Base-by-base conservation (phyloP, 768 basidiomycete species). In the Amanita pallidorosea region DNA sequence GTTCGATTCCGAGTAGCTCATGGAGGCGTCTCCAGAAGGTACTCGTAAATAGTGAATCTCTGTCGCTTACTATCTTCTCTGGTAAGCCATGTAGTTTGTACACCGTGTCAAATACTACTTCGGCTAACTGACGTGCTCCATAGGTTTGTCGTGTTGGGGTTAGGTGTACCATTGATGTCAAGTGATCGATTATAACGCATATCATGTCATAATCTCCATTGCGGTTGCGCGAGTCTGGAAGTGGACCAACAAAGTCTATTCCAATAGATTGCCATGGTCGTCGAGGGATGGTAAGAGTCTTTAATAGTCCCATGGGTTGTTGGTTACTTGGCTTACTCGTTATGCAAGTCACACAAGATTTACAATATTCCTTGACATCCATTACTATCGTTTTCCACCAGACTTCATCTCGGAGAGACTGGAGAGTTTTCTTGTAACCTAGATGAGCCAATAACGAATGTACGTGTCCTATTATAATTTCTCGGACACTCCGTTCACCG, bases 81-180 rank as follows among this genome's bases (percentile, higher is more conserved):
- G 70, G 73, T 1, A 75, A 47, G 0, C 73, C 72, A 50, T 74
- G 71, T 0, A 58, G 65, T n/a, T n/a, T n/a, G n/a, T n/a, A n/a
- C n/a, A n/a, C n/a, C n/a, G n/a, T n/a, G n/a, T n/a, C n/a, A n/a
- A n/a, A n/a, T n/a, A n/a, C n/a, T n/a, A n/a, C n/a, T n/a, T n/a
- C n/a, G n/a, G n/a, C n/a, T n/a, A n/a, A n/a, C n/a, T n/a, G n/a
- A n/a, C n/a, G n/a, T n/a, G n/a, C n/a, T n/a, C n/a, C n/a, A n/a
- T n/a, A n/a, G n/a, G n/a, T n/a, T n/a, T n/a, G n/a, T n/a, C n/a
- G n/a, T n/a, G n/a, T n/a, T n/a, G n/a, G 64, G 1, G 69, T 53
- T 6, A 70, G 6, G 50, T 58, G 60, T 1, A 62, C 55, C 57
- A 59, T 58, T 8, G 49, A 51, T 0, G 61, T 58, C 1, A 63